phyloP scores from a whole-genome alignment of 1,139 yeast species.

The Scheffersomyces titani region DNA sequence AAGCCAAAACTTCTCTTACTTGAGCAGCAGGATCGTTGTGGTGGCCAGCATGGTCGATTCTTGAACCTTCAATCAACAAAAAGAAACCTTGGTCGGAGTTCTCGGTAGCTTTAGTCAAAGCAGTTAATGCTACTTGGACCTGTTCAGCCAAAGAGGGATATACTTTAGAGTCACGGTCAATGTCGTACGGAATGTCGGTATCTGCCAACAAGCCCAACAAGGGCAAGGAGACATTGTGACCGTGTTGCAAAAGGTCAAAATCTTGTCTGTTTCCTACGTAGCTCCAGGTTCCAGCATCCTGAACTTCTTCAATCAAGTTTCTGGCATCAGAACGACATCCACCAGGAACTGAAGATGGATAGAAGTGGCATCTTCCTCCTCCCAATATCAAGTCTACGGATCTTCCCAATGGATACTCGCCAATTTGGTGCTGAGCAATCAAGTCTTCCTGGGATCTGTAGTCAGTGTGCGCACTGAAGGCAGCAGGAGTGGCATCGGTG shows the following conservation, averaged over 20 bases:
- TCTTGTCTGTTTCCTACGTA: conserved; percentile 23
- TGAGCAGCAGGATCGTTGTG: conserved; percentile 33
- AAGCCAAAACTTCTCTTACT: conserved; percentile 48
- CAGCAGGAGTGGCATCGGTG: conserved; percentile 28
- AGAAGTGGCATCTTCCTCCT: conserved; percentile 29
- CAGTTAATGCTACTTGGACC: conserved; percentile 24
- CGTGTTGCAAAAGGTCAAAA: conserved; percentile 20
- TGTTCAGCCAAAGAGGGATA: conserved; percentile 28
- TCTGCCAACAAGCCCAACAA: conserved; percentile 27
- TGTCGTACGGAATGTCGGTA: conserved; percentile 26
- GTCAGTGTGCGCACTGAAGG: conserved; percentile 26
- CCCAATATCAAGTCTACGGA: conserved; percentile 29
- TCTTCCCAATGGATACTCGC: conserved; percentile 25
- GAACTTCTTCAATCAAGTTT: conserved; percentile 25
- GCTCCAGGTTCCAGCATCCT: conserved; percentile 17
- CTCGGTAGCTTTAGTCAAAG: conserved; percentile 23
- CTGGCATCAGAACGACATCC: conserved; percentile 26
- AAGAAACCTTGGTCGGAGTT: conserved; percentile 27
- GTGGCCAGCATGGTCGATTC: conserved; percentile 33
- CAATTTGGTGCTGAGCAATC: conserved; percentile 30
- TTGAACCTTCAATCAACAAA: conserved; percentile 26
- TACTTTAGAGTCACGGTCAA: conserved; percentile 22
- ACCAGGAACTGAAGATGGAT: conserved; percentile 16
- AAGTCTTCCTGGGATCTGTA: conserved; percentile 26
- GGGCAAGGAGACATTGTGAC: conserved; percentile 24